Conservation (phyloP, 352 stramenopile genomes). For the Phytophthora agathidicida region DNA sequence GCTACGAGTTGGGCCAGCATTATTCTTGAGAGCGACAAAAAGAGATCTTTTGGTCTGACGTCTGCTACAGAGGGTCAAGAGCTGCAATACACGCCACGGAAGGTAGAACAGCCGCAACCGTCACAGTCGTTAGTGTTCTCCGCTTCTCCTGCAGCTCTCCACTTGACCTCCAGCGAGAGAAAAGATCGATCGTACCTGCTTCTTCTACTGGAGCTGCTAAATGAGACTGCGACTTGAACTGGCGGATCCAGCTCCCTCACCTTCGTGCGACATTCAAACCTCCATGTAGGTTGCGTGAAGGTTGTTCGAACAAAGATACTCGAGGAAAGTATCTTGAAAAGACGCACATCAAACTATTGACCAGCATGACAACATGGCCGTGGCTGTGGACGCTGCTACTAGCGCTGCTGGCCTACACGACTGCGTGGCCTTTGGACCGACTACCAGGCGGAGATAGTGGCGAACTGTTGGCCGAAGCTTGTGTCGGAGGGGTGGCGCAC, state of each 20-base stretch:
- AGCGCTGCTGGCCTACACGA: constrained; percentile 26
- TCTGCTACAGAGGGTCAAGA: not conserved
- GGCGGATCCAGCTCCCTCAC: constrained; percentile 3
- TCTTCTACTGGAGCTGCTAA: constrained; percentile 7
- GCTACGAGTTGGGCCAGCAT: constrained; percentile 72
- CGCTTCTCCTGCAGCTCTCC: not conserved
- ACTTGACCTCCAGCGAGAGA: not conserved
- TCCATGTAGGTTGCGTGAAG: too few species aligned
- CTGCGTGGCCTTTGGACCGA: constrained; percentile 14
- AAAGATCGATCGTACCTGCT: constrained; percentile 6
- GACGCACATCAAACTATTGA: constrained; percentile 13
- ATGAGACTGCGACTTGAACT: constrained; percentile 24
- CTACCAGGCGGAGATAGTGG: constrained; percentile 87
- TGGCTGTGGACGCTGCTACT: constrained; percentile 38
- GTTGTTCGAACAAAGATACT: constrained; percentile 3
- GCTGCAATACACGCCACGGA: not conserved
- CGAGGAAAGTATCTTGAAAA: constrained; percentile 14
- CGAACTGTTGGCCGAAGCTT: constrained; percentile 93
- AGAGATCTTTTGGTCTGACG: constrained; percentile 1
- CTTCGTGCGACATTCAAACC: not conserved
- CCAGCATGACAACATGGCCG: constrained; percentile 14
- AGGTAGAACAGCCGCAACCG: not conserved
- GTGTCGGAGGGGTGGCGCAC: constrained; percentile 89
- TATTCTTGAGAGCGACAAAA: too few species aligned
- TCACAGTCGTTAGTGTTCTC: not conserved